Base-by-base conservation (phyloP, 768 basidiomycete species). In the Leccinum obscurum region DNA sequence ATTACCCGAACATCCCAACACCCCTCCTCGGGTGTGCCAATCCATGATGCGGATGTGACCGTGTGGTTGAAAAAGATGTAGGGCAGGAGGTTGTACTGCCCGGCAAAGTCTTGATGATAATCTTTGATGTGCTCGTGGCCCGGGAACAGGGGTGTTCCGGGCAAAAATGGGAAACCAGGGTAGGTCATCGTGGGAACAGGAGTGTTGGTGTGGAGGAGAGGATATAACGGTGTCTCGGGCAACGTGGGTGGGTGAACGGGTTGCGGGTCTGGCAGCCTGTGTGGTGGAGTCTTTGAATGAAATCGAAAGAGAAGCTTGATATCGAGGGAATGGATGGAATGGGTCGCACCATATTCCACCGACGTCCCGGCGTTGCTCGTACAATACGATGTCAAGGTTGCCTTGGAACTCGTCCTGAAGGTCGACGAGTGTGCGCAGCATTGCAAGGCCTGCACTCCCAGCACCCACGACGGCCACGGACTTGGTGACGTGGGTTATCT, bases 141-240 rank as follows among this genome's bases (percentile, higher is more conserved):
- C 2, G 85, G 79, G 65, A 77, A 85, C 6, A 87, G 73, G 2
- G 81, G 78, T 4, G 83, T 85, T 6, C 75, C 73, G 0, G 79
- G 80, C 0, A 77, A 80, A 57, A 81, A 86, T 0, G 84, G 79
- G 68, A 83, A 81, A 8, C 74, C 68, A n/a, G 83, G 84, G 64
- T 80, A 84, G 1, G 84, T 81, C 83, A 86, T 86, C 9, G 76
- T 77, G 2, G 85, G 85, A 3, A 81, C 76, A 14, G 84, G 83
- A 0, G 81, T 83, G 68, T 86, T 86, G 14, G 81, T 84, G 58
- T 70, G 78, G 17, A 87, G 75, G 13, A 70, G 74, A 4, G 84
- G 83, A 61, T 87, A 87, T 6, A 85, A 62, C 0, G 83, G 81
- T 0, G 82, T 83, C 66, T 83, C 78, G 2, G 85, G 85, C 5